Conservation (phyloP, 495 filamentous ascomycete genomes). For the Penicillium canescens region DNA sequence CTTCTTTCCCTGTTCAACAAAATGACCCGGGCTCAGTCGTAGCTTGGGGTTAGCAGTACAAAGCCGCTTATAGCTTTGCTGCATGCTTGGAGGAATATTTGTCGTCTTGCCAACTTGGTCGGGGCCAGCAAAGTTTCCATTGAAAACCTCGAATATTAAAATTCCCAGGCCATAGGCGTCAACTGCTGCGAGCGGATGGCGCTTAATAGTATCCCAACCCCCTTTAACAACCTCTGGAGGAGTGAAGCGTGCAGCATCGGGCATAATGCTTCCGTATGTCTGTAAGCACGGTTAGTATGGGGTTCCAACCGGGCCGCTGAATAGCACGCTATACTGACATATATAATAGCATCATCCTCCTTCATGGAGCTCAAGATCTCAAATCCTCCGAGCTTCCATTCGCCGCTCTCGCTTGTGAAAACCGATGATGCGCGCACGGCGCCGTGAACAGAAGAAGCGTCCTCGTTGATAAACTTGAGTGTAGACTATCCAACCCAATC, state of each 20-base stretch:
- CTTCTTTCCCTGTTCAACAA: slow-evolving; percentile 85
- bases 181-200: slow-evolving; percentile 75
- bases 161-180: slow-evolving; percentile 87
- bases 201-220: slow-evolving; percentile 86
- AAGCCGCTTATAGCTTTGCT: slow-evolving; percentile 83
- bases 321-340: slow-evolving; percentile 55
- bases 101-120: slow-evolving; percentile 85
- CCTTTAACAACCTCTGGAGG: slow-evolving; percentile 83
- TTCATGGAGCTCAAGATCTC: slow-evolving; percentile 93
- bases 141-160: slow-evolving; percentile 88
- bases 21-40: slow-evolving; percentile 78
- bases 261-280: slow-evolving; percentile 84
- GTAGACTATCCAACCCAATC: slow-evolving; percentile 60
- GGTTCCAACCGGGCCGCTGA: neutral
- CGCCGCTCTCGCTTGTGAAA: slow-evolving; percentile 90
- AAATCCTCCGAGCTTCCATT: slow-evolving; percentile 95
- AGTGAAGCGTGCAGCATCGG: slow-evolving; percentile 76
- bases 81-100: slow-evolving; percentile 83
- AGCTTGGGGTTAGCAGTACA: slow-evolving; percentile 86
- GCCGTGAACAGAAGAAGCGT: slow-evolving; percentile 88
- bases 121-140: slow-evolving; percentile 66
- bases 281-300: slow-evolving; percentile 30
- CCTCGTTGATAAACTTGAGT: slow-evolving; percentile 92
- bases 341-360: slow-evolving; percentile 89
- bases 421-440: slow-evolving; percentile 81